phyloP scores from a whole-genome alignment of 495 filamentous ascomycete species.

The Parathielavia appendiculata region DNA sequence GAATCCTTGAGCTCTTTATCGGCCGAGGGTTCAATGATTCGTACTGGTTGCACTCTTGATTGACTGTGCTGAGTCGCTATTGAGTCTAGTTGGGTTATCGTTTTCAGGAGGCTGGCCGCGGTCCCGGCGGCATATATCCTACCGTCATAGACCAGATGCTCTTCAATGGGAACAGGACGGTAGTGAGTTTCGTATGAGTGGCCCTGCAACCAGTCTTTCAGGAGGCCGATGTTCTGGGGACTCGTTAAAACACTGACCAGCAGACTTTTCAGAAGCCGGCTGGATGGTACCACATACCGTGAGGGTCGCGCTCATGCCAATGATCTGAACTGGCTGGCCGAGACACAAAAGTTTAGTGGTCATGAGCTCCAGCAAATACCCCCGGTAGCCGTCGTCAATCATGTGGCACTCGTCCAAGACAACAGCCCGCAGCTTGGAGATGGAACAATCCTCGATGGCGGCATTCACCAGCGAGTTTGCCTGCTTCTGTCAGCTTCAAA shows the following conservation, averaged over 20 bases:
- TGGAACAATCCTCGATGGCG: slow-evolving; percentile 66
- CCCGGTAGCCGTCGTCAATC: slow-evolving; percentile 74
- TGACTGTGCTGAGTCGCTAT: slow-evolving; percentile 32
- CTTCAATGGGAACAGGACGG: slow-evolving; percentile 67
- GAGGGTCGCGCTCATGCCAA: slow-evolving; percentile 80
- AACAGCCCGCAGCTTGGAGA: slow-evolving; percentile 59
- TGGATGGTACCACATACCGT: slow-evolving; percentile 44
- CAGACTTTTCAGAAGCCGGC: neutral
- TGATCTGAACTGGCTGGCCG: slow-evolving; percentile 64
- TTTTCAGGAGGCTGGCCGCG: slow-evolving; percentile 58
- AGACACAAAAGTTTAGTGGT: slow-evolving; percentile 70
- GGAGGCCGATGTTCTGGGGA: slow-evolving; percentile 58
- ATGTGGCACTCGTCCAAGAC: slow-evolving; percentile 81
- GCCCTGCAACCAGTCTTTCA: slow-evolving; percentile 68
- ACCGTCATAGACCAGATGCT: slow-evolving; percentile 72
- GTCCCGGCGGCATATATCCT: slow-evolving; percentile 61
- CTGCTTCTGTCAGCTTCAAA: slow-evolving; percentile 33
- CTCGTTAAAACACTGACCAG: neutral
- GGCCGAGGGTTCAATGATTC: slow-evolving; percentile 49
- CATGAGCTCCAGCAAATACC: slow-evolving; percentile 76
- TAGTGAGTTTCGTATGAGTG: slow-evolving; percentile 70
- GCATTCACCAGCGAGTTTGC: slow-evolving; percentile 75
- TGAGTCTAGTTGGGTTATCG: slow-evolving; percentile 49
- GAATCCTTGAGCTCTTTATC: slow-evolving; percentile 59
- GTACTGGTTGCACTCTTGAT: slow-evolving; percentile 28